Base-by-base conservation (phyloP, 2,329 filamentous ascomycete genomes). In the Amauroascus niger region DNA sequence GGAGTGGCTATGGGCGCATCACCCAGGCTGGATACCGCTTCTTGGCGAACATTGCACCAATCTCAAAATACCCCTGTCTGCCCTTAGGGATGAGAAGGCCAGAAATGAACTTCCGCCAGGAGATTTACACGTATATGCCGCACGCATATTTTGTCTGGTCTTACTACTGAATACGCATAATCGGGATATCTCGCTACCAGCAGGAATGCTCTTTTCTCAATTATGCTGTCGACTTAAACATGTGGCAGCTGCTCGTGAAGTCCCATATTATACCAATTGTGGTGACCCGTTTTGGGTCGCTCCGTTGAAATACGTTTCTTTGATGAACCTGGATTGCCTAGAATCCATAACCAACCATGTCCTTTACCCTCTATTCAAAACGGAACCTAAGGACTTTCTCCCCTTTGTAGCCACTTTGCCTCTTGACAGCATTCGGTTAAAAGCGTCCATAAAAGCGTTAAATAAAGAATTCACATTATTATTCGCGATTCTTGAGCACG, bases 401-500 rank as follows among this genome's bases (percentile, higher is more conserved):
- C 40, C 37, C 2, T 83, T 87, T 56, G 67, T 88, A n/a, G 69
- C 76, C 44, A 70, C 74, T 18, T 71, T 86, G 54, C 82, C 76
- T n/a, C 69, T 74, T 13, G 65, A 76, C 5, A 73, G 72, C 51
- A 67, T 74, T n/a, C 65, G 76, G 11, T 73, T 68, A 53, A 74
- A 69, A 56, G 73, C 73, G 39, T 69, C 69, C 43, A 71, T 65
- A 32, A 67, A 72, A 51, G 72, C 75, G 18, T 67, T 79, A 24
- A 74, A 80, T 51, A 69, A 74, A 13, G 75, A 80, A 49, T 76
- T 79, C 0, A 71, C 82, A 41, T 68, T 88, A 8, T 79, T 82
- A 58, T 74, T 88, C 40, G 77, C 83, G 43, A 78, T 82, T n/a
- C 71, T 88, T 41, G 83, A 87, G 58, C 77, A 82, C 14, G 85